Percentiles rank a stretch among this genome's conserved stretches.
Evolutionary conservation across 495 filamentous ascomycete genomes (phyloP).

Genomic region (Achaetomiella virescens): DNA sequence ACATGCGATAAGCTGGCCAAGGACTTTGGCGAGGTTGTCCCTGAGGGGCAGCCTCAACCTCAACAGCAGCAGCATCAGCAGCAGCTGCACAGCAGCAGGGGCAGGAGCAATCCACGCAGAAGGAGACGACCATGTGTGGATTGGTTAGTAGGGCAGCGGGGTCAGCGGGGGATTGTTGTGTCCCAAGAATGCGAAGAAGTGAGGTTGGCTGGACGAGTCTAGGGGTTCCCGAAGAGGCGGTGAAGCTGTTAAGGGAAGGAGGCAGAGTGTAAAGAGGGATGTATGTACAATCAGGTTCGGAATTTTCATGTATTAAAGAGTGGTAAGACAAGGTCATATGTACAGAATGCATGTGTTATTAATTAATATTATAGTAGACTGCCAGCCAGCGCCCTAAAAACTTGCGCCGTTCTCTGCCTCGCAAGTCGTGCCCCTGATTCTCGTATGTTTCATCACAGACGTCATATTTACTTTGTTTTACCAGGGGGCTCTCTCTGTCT

Average conservation of each 20-base stretch:
- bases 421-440: background rate
- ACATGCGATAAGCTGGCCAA: slow-evolving; percentile 57
- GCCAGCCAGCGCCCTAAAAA: slow-evolving; percentile 6
- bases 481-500: background rate
- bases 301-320: slow-evolving; percentile 9
- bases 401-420: background rate
- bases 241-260: background rate
- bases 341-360: background rate
- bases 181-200: slow-evolving; percentile 27
- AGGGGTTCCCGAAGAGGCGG: too few species aligned
- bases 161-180: slow-evolving; percentile 42
- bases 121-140: too few species aligned
- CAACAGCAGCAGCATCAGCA: background rate
- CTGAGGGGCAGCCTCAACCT: slow-evolving; percentile 6
- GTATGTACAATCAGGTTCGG: background rate
- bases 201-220: background rate
- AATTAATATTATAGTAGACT: slow-evolving; percentile 1
- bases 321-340: background rate
- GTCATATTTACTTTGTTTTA: slow-evolving; percentile 10
- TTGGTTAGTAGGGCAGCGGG: slow-evolving; percentile 3
- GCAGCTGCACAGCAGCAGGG: background rate
- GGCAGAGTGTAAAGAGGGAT: background rate
- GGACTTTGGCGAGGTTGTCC: slow-evolving; percentile 44
- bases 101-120: background rate
- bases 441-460: slow-evolving; percentile 15